phyloP scores from a whole-genome alignment of 345 rosid genomes.

The Ceriops decandra region DNA sequence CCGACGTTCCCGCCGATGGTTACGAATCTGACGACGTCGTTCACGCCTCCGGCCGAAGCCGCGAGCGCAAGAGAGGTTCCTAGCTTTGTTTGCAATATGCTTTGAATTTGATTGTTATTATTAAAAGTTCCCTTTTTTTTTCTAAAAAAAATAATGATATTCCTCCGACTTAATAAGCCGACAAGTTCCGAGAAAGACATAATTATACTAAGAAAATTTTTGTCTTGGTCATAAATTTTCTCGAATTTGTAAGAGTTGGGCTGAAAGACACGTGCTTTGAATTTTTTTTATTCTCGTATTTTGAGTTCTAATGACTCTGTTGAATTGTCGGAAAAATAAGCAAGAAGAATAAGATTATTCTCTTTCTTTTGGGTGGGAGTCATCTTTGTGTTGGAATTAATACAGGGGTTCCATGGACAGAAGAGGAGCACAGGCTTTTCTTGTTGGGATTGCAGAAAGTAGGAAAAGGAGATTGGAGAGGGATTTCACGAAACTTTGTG shows the following conservation, averaged over 20 bases:
- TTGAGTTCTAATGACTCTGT: neutral
- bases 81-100: too few relatives aligned
- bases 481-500: slow-evolving; percentile 70
- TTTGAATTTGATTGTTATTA: too few relatives aligned
- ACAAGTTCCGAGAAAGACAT: too few relatives aligned
- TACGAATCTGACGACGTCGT: slow-evolving; percentile 74
- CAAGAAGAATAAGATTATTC: neutral
- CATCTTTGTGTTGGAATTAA: neutral
- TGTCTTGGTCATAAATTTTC: too few relatives aligned
- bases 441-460: slow-evolving; percentile 62
- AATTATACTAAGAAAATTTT: too few relatives aligned
- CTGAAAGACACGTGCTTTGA: neutral
- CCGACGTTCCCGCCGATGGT: slow-evolving; percentile 40
- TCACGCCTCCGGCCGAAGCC: slow-evolving; percentile 56
- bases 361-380: neutral
- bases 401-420: slow-evolving; percentile 79
- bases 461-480: slow-evolving; percentile 85
- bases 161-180: too few relatives aligned
- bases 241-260: too few relatives aligned
- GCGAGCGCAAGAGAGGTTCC: slow-evolving; percentile 73
- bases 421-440: slow-evolving; percentile 67
- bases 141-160: too few relatives aligned
- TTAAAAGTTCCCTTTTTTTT: neutral
- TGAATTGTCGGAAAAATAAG: too few relatives aligned
- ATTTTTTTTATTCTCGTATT: too few relatives aligned